phyloP scores from a whole-genome alignment of 352 stramenopile genomes.

The Albugo laibachii region DNA sequence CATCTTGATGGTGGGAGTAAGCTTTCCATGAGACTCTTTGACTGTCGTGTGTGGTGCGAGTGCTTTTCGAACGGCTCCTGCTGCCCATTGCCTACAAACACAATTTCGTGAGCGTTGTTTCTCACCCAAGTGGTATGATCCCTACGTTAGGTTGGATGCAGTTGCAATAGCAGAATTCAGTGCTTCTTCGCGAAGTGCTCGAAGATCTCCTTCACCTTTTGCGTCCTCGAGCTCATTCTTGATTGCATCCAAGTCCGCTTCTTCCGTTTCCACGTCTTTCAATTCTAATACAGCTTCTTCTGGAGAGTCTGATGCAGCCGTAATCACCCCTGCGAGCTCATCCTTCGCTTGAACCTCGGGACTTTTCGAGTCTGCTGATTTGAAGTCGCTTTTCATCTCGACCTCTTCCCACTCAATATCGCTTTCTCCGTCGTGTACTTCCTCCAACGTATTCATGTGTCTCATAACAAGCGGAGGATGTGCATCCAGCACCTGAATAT shows the following conservation, averaged over 20 bases:
- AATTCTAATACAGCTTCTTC: too few species aligned
- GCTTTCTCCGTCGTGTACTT: constrained; percentile 12
- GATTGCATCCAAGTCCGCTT: constrained; percentile 4
- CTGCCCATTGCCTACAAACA: constrained; percentile 50
- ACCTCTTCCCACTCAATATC: constrained; percentile 35
- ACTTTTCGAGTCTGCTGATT: too few species aligned
- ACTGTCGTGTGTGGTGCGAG: constrained; percentile 35
- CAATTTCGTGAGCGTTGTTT: too few species aligned
- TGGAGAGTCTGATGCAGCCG: too few species aligned
- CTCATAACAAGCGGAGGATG: background rate
- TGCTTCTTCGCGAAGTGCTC: constrained; percentile 36
- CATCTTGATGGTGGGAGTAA: constrained; percentile 9
- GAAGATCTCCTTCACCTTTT: constrained; percentile 41
- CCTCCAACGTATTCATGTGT: background rate
- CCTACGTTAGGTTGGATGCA: constrained; percentile 65
- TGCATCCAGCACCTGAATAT: constrained; percentile 22
- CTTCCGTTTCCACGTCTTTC: too few species aligned
- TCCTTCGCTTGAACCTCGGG: too few species aligned
- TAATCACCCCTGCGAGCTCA: too few species aligned
- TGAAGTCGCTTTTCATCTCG: background rate
- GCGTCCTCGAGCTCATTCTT: constrained; percentile 53
- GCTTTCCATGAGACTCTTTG: background rate
- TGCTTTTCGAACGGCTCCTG: constrained; percentile 47
- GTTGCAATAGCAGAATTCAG: constrained; percentile 57
- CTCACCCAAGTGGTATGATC: background rate